Evolutionary conservation across 495 filamentous ascomycete genomes (phyloP).

Genomic region (Cercophora scortea): DNA sequence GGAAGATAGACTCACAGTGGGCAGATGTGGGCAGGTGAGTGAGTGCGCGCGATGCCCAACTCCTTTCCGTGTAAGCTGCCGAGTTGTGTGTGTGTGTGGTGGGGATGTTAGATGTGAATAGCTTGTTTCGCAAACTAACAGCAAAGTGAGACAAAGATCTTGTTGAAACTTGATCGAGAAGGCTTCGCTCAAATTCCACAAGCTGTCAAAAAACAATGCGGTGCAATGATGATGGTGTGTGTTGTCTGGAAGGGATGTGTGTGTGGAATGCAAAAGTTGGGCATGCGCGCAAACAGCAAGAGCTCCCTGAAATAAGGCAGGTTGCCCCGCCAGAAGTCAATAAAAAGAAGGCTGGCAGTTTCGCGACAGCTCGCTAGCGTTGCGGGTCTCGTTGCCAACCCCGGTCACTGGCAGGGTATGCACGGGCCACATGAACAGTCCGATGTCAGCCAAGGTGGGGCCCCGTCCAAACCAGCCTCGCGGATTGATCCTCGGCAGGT

Average conservation of each 20-base stretch:
- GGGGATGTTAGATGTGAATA: too few species aligned
- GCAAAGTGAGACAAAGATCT: too few species aligned
- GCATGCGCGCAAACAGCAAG: not conserved
- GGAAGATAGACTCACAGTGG: too few species aligned
- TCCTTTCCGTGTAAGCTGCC: too few species aligned
- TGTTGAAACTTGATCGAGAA: too few species aligned
- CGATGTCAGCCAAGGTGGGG: not conserved
- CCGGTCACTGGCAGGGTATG: not conserved
- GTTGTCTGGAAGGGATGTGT: not conserved
- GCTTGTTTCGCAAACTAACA: too few species aligned
- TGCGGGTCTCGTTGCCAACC: slow-evolving; percentile 2
- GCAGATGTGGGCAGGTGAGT: too few species aligned
- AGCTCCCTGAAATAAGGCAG: slow-evolving; percentile 6
- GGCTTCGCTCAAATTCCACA: too few species aligned
- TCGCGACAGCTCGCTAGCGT: slow-evolving; percentile 3
- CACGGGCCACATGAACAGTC: not conserved
- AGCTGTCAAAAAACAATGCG: not conserved
- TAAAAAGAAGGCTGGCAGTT: slow-evolving; percentile 13
- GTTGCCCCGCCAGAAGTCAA: slow-evolving; percentile 21
- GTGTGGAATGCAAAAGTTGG: not conserved
- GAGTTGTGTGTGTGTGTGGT: too few species aligned
- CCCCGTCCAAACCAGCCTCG: too few species aligned
- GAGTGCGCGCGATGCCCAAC: too few species aligned
- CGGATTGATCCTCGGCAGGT: too few species aligned
- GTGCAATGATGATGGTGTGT: not conserved